A percentile compares a stretch with the other conserved stretches of the same genome.
These are phyloP conservation scores for Stemphylium lycopersici DNA, from an alignment of 2,329 filamentous ascomycete genomes.

Conservation along the genomic window DNA sequence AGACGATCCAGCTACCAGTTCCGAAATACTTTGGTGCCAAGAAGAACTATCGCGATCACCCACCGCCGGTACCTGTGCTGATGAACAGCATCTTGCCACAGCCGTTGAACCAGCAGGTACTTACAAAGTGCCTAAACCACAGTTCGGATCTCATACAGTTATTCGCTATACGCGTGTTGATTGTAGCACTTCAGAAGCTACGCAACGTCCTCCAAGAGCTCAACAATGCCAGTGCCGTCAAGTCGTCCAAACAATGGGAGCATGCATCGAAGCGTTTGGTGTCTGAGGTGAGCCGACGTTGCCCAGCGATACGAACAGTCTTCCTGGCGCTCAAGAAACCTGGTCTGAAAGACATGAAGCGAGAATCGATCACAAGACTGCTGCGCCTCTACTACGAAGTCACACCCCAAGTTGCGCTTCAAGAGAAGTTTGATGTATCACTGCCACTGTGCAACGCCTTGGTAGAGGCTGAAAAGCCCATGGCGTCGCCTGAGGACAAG, in stretches of 20 bases:
- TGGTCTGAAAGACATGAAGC: slow-evolving; percentile 73
- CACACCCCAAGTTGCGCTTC: slow-evolving; percentile 77
- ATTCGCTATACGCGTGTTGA: slow-evolving; percentile 81
- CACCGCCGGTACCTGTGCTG: slow-evolving; percentile 78
- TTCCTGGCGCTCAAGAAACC: slow-evolving; percentile 75
- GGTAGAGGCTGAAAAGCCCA: slow-evolving; percentile 59
- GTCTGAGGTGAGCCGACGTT: slow-evolving; percentile 76
- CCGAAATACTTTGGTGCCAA: slow-evolving; percentile 74
- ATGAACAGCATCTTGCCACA: slow-evolving; percentile 87
- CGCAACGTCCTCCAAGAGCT: slow-evolving; percentile 67
- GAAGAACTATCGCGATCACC: slow-evolving; percentile 66
- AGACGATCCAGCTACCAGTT: slow-evolving; percentile 74
- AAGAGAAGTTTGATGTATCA: slow-evolving; percentile 88
- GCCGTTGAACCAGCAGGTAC: slow-evolving; percentile 78
- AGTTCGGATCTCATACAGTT: slow-evolving; percentile 81
- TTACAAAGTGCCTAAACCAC: slow-evolving; percentile 79
- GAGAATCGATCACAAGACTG: slow-evolving; percentile 78
- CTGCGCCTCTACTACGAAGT: slow-evolving; percentile 85
- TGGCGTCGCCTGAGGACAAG: slow-evolving; percentile 52
- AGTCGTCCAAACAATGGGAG: slow-evolving; percentile 64
- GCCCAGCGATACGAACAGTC: slow-evolving; percentile 82
- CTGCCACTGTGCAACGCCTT: slow-evolving; percentile 73
- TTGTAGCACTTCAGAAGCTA: slow-evolving; percentile 80
- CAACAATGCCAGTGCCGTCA: slow-evolving; percentile 51
- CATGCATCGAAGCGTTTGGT: slow-evolving; percentile 71